Evolutionary conservation across 257 asterid species (phyloP).

Genomic region (Plectranthus barbatus): DNA sequence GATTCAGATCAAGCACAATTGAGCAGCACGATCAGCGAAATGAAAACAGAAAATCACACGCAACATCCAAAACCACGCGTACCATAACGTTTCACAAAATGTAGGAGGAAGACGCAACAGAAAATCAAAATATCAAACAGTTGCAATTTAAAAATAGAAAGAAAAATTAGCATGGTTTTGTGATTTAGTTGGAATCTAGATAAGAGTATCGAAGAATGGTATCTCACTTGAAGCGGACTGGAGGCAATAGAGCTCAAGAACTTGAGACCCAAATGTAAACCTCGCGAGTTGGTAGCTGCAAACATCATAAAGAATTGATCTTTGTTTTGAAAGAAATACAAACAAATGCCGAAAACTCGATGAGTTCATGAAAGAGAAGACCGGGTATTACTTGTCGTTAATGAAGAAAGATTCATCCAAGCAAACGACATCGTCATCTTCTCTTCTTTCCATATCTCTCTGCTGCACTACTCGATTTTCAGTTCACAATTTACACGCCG

Average conservation of each 20-base stretch:
- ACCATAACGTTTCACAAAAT: neutral
- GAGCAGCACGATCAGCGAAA: neutral
- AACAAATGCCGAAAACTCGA: neutral
- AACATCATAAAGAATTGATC: constrained; percentile 1
- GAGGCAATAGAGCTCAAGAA: constrained; percentile 72
- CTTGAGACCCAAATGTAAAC: constrained; percentile 67
- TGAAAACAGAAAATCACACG: neutral
- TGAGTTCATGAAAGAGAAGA: neutral
- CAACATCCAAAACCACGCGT: neutral
- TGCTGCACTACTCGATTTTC: too few species aligned
- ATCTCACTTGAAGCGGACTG: constrained; percentile 79
- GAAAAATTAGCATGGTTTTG: neutral
- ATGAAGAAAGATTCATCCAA: constrained; percentile 78
- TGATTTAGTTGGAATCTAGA: neutral
- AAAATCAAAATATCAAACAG: constrained; percentile 7
- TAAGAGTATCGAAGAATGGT: neutral
- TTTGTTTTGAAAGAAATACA: neutral
- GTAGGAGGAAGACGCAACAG: neutral
- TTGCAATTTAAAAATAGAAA: neutral
- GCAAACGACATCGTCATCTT: constrained; percentile 60
- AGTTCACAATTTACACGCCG: too few species aligned
- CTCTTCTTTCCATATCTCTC: constrained; percentile 19
- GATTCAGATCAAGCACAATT: neutral
- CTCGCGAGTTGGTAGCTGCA: constrained; percentile 71
- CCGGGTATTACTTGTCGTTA: constrained; percentile 48